Evolutionary conservation across 805 yeast genomes (phyloP), one percentile per base, ranked within the genome.

Genomic region (Candida andamanensis): DNA sequence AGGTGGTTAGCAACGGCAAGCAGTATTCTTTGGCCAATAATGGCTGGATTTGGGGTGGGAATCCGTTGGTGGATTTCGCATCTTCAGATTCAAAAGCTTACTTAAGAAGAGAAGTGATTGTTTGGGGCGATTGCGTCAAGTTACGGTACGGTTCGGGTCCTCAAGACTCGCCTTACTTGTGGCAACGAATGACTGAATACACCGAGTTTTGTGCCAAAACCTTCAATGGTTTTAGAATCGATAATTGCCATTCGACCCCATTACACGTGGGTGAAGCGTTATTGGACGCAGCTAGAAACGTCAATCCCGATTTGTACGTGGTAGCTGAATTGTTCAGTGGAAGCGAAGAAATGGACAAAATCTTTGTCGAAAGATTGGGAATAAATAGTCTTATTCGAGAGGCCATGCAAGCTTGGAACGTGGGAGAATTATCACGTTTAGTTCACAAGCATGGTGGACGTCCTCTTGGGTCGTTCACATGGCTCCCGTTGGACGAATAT

Each of bases 41-140:
- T 50, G 98, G 98, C 28, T 90, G 97, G 97, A 86, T 92, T 35
- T 90, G 98, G 98, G 89, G 85, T 32, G 97, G 95, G 8, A 80
- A 90, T 45, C 97, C 97, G 2, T 59, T 89, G 36, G 81, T 85
- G 3, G 97, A 90, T 59, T 90, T 90, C 70, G 98, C 97, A 0
- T 82, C 95, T 0, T 56, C 69, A 17, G 46, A 78, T 33, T 77
- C 95, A 4, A 81, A 76, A 49, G 89, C 94, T 4, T 90, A 92
- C 51, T 59, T 90, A 30, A 70, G 95, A 32, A 74, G 98, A 52
- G 96, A 90, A 56, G 95, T 90, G 9, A 87, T 90, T 44, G 85
- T 90, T 16, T 90, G 98, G 98, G 92, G 95, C 3, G 98, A 90
- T 53, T 90, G 98, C 66, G 89, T 90, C 35, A 90, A 90, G 54